Evolutionary conservation across 352 stramenopile genomes (phyloP), one percentile per base, ranked within the genome.

Genomic region (Plasmopara viticola): DNA sequence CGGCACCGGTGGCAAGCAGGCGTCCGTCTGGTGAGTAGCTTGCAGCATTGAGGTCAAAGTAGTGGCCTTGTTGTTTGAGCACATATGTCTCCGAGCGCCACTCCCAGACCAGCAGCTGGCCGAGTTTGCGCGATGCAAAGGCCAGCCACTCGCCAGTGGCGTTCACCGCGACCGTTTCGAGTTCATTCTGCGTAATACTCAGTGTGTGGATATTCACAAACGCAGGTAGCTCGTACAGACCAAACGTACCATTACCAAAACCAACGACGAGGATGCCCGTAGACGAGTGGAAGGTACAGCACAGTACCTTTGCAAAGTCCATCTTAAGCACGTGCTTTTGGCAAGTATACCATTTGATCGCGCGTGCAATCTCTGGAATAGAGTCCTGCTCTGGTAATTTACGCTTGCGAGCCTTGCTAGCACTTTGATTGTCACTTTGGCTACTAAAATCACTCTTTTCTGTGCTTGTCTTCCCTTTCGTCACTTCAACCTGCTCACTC

Each of bases 1-100:
- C 97, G 18, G 95, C 97, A 30, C 97, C 97, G 4, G 96, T 99
- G 30, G 94, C 97, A 35, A 99, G 71, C 10, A 98, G 72, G 9
- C 96, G 82, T 18, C 97, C 97, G 58, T 99, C 96, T 0, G 95
- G 95, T 14, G 93, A 98, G 72, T 98, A 99, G 37, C 96, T 97
- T 39, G 98, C 86, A 41, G 87, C 75, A 59, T 97, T 97, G 57
- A 99, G 86, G 56, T 97, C 96, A 63, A 99, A 98, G 48, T 96
- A 97, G 78, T 99, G 97, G 43, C 97, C 97, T 59, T 98, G 95
- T 71, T 99, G 97, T 72, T 99, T 99, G 10, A 99, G 76, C 41
- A 99, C 93, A 59, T 99, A 99, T 17, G 95, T 98, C 82, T 99
- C 97, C 0, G 90, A 98, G 53, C 97, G 82, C 97, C 97, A 99